Percentiles rank a stretch among this genome's conserved stretches.
Conservation (phyloP, 1,284 basidiomycete genomes). For the Trichosporon faecale region DNA sequence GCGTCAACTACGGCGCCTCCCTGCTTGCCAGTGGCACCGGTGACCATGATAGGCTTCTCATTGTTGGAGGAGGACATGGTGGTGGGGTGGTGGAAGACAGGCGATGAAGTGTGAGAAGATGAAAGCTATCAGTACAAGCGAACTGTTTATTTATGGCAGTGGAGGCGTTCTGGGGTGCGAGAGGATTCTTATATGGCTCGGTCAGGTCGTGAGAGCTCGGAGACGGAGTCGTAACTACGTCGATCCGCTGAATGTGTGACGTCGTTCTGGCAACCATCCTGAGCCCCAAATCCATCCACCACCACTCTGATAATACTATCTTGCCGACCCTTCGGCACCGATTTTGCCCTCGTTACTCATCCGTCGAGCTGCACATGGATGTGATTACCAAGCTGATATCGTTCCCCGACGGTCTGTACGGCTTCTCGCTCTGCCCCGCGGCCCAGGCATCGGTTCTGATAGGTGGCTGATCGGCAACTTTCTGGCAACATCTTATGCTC, state of each 20-base stretch:
- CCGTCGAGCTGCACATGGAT: not conserved
- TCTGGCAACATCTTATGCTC: not conserved
- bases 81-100: not conserved
- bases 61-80: not conserved
- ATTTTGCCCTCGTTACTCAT: not conserved
- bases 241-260: not conserved
- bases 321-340: not conserved
- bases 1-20: slow-evolving; percentile 49
- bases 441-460: not conserved
- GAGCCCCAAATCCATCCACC: too few species aligned
- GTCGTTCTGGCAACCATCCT: not conserved
- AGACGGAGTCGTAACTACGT: not conserved
- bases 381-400: not conserved
- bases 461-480: not conserved
- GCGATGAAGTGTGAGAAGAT: not conserved
- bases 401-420: not conserved
- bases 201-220: not conserved
- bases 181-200: not conserved
- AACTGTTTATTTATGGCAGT: not conserved
- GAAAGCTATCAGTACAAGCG: not conserved
- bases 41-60: slow-evolving; percentile 46
- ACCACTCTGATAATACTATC: not conserved
- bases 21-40: slow-evolving; percentile 56
- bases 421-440: not conserved
- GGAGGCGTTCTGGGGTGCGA: not conserved